Evolutionary conservation across 805 yeast species (phyloP).

Genomic region (Candida sanyiensis): DNA sequence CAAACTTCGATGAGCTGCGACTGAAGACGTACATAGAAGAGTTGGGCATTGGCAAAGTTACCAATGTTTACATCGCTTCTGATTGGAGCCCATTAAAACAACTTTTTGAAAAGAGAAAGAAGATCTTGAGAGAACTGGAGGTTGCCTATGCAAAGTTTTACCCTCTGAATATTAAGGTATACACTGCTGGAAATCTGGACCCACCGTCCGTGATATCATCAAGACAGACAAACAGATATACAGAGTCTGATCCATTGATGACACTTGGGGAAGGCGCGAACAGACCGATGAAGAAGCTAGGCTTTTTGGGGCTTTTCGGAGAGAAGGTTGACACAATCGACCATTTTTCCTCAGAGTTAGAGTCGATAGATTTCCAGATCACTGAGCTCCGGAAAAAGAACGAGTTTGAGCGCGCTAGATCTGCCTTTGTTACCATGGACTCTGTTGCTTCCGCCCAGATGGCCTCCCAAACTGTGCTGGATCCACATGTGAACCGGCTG

Average conservation of each 20-base stretch:
- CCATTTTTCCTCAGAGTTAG: slow-evolving; percentile 60
- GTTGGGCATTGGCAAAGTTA: slow-evolving; percentile 76
- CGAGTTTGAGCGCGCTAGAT: slow-evolving; percentile 68
- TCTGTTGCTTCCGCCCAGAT: slow-evolving; percentile 93
- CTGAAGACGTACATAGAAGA: slow-evolving; percentile 71
- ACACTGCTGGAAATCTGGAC: slow-evolving; percentile 23
- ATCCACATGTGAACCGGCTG: slow-evolving; percentile 78
- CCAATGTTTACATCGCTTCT: slow-evolving; percentile 69
- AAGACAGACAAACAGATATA: slow-evolving; percentile 1
- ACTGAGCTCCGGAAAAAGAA: slow-evolving; percentile 59
- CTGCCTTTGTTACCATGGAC: slow-evolving; percentile 93
- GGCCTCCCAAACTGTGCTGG: slow-evolving; percentile 92
- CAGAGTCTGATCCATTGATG: slow-evolving; percentile 8
- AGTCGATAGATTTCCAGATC: slow-evolving; percentile 66
- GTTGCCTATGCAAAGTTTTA: slow-evolving; percentile 30
- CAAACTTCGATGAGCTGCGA: slow-evolving; percentile 45
- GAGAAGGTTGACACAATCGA: slow-evolving; percentile 75
- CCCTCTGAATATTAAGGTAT: slow-evolving; percentile 20
- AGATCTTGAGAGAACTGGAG: slow-evolving; percentile 56
- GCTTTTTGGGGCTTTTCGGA: slow-evolving; percentile 50
- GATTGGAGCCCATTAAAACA: slow-evolving; percentile 74
- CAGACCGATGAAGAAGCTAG: slow-evolving; percentile 46
- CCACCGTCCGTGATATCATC: slow-evolving; percentile 23
- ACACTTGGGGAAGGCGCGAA: background rate
- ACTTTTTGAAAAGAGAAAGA: slow-evolving; percentile 53